Conservation (phyloP, 2,329 filamentous ascomycete species). For the Cladorrhinum sp. region DNA sequence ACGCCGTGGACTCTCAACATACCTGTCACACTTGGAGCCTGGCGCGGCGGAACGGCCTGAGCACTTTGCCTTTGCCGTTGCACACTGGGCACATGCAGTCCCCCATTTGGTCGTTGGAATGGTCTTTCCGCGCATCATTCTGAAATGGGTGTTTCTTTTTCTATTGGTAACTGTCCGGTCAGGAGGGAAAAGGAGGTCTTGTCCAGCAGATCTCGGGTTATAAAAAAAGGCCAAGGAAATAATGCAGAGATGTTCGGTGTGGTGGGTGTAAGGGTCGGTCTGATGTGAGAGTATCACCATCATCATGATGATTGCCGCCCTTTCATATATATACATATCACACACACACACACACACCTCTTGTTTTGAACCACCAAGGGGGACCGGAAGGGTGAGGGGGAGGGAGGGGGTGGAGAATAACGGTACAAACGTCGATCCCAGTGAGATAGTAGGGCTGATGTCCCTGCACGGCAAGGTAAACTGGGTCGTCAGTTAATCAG, state of each 20-base stretch:
- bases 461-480: background rate
- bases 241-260: background rate
- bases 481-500: too few relatives aligned
- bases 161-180: too few relatives aligned
- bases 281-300: background rate
- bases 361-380: background rate
- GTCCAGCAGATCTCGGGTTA: background rate
- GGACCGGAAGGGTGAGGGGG: background rate
- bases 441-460: background rate
- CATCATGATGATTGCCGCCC: background rate
- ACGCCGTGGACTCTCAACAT: background rate
- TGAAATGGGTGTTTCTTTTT: background rate
- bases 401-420: background rate
- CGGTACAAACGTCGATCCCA: background rate
- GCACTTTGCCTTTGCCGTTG: conserved; percentile 22
- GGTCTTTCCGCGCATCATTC: conserved; percentile 14
- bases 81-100: conserved; percentile 22
- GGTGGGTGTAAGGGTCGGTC: too few relatives aligned
- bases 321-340: background rate
- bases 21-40: conserved; percentile 19
- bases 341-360: too few relatives aligned
- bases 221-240: background rate
- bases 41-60: conserved; percentile 12
- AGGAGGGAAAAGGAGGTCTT: background rate
- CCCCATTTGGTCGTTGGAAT: conserved; percentile 23